phyloP scores from a whole-genome alignment of 306 rosid species.

The Inga oerstediana region DNA sequence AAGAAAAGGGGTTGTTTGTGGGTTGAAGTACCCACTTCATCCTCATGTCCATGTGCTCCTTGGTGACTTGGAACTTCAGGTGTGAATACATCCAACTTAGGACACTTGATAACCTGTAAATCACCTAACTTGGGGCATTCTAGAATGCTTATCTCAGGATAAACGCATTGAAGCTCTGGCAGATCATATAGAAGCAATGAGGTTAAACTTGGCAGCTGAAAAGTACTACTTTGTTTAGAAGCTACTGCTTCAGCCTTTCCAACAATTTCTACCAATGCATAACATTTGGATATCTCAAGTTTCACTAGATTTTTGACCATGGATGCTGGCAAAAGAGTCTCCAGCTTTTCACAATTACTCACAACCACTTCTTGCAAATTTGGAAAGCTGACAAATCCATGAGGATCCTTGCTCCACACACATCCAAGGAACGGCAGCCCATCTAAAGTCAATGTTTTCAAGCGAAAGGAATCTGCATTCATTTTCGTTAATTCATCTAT shows the following conservation, averaged over 20 bases:
- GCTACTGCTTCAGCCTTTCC: not conserved
- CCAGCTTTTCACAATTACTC: not conserved
- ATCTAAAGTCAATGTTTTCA: not conserved
- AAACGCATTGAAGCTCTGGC: not conserved
- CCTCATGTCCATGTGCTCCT: not conserved
- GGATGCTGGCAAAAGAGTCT: not conserved
- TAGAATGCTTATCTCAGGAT: not conserved
- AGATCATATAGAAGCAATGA: not conserved
- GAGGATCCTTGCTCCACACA: not conserved
- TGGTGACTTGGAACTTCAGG: not conserved
- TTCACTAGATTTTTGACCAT: not conserved
- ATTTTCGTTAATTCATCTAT: not conserved
- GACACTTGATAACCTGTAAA: not conserved
- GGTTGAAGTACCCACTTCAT: not conserved
- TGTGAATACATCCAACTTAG: not conserved
- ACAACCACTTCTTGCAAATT: not conserved
- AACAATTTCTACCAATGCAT: not conserved
- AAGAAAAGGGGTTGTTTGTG: not conserved
- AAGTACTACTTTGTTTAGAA: not conserved
- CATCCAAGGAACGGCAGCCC: not conserved
- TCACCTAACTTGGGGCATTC: not conserved
- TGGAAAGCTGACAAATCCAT: not conserved
- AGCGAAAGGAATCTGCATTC: not conserved
- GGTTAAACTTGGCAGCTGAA: not conserved
- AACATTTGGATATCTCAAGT: not conserved